Evolutionary conservation across 106 monocot genomes (phyloP), one percentile per base, ranked within the genome.

Genomic region (Dendrobium officinale): DNA sequence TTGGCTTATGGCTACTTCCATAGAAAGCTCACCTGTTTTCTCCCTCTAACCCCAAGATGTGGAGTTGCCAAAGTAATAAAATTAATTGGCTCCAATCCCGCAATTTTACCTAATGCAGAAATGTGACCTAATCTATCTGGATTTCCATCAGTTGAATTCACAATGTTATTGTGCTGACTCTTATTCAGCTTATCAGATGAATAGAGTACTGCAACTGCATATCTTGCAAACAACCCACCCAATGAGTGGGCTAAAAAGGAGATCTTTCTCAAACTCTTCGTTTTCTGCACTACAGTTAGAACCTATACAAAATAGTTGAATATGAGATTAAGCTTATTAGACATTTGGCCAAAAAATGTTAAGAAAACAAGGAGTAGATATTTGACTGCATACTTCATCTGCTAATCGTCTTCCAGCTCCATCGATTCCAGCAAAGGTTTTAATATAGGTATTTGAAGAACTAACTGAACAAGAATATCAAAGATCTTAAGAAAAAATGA

Each of bases 21-120:
- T 78, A 6, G 75, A 55, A 70, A 79, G 42, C 42, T 59, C 67
- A 99, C 95, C 99, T 99, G 91, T 43, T 86, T 99, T 81, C 80
- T 93, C 73, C 95, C 99, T 87, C 93, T 89, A 24, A 99, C 90
- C 49, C 99, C 99, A 58, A 99, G 87, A 88, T 95, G 99, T 82
- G 99, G 99, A 81, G 91, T 99, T 79, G 95, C 99, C 77, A 99
- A 84, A 67, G 95, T 99, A 81, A 99, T 91, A 83, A 95, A 99
- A 85, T 86, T 93, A 45, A 95, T 84, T 37, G 99, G 91, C 45
- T 91, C 87, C 80, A 99, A 80, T 80, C 87, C 93, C 74, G 87
- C 88, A 77, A 99, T 93, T 78, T 22, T 83, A 33, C 87, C 93
- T 74, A 59, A 81, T 73, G 41, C 55, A 51, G 75, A 88, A 55